These are phyloP conservation scores for Bruguiera hainesii DNA, from an alignment of 441 rosid species.

Conservation along the genomic window DNA sequence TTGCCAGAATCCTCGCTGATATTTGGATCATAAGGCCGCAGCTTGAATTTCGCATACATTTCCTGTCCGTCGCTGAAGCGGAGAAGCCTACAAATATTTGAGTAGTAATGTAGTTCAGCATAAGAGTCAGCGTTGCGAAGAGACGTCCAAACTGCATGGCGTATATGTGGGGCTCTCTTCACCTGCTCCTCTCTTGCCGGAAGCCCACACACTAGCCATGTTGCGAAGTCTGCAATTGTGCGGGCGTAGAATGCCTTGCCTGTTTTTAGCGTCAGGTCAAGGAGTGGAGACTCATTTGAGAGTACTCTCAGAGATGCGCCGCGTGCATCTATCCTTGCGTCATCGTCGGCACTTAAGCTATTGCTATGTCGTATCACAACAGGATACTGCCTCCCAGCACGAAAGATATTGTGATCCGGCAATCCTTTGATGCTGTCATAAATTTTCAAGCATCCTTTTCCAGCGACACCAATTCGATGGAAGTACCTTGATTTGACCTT, in stretches of 20 bases:
- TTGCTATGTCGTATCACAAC: slow-evolving; percentile 64
- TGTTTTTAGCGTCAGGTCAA: slow-evolving; percentile 67
- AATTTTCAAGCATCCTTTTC: slow-evolving; percentile 48
- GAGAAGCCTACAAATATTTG: slow-evolving; percentile 56
- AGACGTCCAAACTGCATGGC: slow-evolving; percentile 72
- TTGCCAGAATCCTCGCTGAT: slow-evolving; percentile 54
- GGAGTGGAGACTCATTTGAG: slow-evolving; percentile 41
- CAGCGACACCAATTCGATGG: slow-evolving; percentile 63
- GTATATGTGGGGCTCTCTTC: slow-evolving; percentile 52
- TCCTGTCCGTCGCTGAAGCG: slow-evolving; percentile 55
- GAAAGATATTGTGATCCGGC: slow-evolving; percentile 48
- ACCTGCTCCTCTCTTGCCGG: slow-evolving; percentile 63
- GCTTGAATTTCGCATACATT: slow-evolving; percentile 63
- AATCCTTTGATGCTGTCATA: slow-evolving; percentile 45
- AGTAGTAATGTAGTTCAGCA: slow-evolving; percentile 57
- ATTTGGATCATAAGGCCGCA: slow-evolving; percentile 42
- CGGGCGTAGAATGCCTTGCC: slow-evolving; percentile 74
- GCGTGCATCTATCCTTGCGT: slow-evolving; percentile 67
- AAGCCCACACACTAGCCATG: slow-evolving; percentile 73
- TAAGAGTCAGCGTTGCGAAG: slow-evolving; percentile 51
- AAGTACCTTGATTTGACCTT: slow-evolving; percentile 65
- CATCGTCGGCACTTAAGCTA: slow-evolving; percentile 69
- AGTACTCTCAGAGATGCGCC: slow-evolving; percentile 60
- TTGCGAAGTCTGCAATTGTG: slow-evolving; percentile 58
- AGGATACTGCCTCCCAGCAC: slow-evolving; percentile 47